These are phyloP conservation scores for Ganoderma resinaceum DNA, from an alignment of 1,284 basidiomycete species.

Conservation along the genomic window DNA sequence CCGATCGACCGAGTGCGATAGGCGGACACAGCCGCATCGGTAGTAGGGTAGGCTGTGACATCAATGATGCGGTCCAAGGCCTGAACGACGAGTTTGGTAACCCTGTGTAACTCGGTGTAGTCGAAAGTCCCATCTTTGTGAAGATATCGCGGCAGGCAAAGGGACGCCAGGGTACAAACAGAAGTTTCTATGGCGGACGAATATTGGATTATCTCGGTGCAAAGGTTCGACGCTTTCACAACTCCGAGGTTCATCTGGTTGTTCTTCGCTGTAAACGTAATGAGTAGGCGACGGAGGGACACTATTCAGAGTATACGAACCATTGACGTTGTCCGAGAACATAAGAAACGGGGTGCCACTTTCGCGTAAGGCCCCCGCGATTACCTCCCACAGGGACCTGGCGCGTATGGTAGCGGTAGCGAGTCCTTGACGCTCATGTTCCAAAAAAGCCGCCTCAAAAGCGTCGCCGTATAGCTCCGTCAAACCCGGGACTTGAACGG, in stretches of 20 bases:
- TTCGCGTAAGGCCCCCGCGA: background rate
- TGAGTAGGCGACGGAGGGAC: too few species aligned
- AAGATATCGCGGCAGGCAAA: background rate
- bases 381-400: background rate
- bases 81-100: background rate
- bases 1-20: background rate
- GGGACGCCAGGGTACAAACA: background rate
- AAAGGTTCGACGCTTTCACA: background rate
- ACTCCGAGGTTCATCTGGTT: background rate
- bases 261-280: background rate
- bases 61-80: background rate
- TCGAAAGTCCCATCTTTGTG: background rate
- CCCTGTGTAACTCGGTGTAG: background rate
- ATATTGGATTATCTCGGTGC: background rate
- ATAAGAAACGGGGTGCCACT: background rate
- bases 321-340: background rate
- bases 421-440: background rate
- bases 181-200: background rate
- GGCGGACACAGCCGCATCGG: background rate
- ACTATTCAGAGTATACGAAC: background rate
- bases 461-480: too few species aligned
- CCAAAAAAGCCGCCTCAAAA: too few species aligned
- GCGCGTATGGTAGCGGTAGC: background rate
- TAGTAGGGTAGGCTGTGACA: background rate
- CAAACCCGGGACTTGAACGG: too few species aligned